A percentile compares a stretch with the other conserved stretches of the same genome.
Conservation (phyloP, 331 rosid genomes). For the Quercus tomentella region DNA sequence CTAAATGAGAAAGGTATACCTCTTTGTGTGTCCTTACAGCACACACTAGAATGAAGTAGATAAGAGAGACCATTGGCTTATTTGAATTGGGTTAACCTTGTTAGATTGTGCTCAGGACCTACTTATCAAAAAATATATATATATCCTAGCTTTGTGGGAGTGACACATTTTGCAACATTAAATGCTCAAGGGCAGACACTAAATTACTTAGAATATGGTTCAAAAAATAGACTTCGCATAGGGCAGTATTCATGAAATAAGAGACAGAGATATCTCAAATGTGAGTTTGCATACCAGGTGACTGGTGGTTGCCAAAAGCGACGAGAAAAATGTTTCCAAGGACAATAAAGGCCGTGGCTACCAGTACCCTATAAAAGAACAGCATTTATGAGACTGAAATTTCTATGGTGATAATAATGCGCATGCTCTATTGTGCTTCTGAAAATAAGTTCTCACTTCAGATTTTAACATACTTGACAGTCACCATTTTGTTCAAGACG, state of each 20-base stretch:
- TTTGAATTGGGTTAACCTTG: background rate
- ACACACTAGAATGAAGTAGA: background rate
- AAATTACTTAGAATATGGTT: background rate
- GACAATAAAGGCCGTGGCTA: slow-evolving; percentile 94
- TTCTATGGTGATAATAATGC: slow-evolving; percentile 2
- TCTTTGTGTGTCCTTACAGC: background rate
- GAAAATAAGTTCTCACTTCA: slow-evolving; percentile 16
- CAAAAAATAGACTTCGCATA: background rate
- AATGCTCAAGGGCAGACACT: background rate
- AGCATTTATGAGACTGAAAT: slow-evolving; percentile 10
- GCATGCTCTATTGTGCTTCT: background rate
- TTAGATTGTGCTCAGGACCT: background rate
- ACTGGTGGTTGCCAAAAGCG: slow-evolving; percentile 98
- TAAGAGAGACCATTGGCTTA: background rate
- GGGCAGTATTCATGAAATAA: background rate
- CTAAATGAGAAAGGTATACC: background rate
- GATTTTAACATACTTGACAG: slow-evolving; percentile 60
- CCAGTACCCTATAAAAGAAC: slow-evolving; percentile 69
- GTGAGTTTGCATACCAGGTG: slow-evolving; percentile 66
- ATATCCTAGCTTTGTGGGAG: background rate
- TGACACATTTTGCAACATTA: background rate
- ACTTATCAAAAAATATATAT: background rate
- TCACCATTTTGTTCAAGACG: slow-evolving; percentile 80
- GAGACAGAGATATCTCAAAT: background rate
- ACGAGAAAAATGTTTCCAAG: slow-evolving; percentile 92